Percentiles rank a stretch among this genome's conserved stretches.
Evolutionary conservation across 805 yeast species (phyloP).

Genomic region (Candida hungchunana): DNA sequence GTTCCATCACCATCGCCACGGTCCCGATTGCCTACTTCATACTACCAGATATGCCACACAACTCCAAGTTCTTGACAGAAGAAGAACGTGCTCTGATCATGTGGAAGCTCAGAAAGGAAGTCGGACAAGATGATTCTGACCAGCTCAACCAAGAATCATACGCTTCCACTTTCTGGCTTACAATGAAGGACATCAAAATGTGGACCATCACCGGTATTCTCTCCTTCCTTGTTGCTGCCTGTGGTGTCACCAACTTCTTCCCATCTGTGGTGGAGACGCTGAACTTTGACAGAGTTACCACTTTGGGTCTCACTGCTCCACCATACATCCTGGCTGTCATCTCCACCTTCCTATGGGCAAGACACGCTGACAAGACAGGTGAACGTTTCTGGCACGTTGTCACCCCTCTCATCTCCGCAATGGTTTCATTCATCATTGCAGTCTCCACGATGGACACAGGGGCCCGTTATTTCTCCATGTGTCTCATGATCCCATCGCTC

Average conservation of each 20-base stretch:
- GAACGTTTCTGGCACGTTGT: conserved; percentile 50
- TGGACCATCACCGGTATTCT: conserved; percentile 43
- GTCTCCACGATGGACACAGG: conserved; percentile 49
- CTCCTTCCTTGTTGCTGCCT: conserved; percentile 47
- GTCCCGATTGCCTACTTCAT: conserved; percentile 6
- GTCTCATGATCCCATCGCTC: conserved; percentile 52
- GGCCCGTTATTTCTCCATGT: conserved; percentile 57
- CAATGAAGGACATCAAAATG: conserved; percentile 39
- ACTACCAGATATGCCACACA: conserved; percentile 22
- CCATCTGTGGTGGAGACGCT: conserved; percentile 57
- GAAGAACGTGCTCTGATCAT: conserved; percentile 15
- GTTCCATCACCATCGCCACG: conserved; percentile 14
- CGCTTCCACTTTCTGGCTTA: conserved; percentile 33
- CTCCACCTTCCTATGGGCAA: conserved; percentile 47
- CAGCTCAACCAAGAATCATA: conserved; percentile 27
- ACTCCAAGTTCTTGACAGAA: conserved; percentile 15
- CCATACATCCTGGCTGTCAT: conserved; percentile 51
- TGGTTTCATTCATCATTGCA: conserved; percentile 44
- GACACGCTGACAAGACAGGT: conserved; percentile 52
- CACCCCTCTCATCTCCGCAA: conserved; percentile 37
- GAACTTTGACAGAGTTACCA: conserved; percentile 44
- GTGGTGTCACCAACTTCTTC: conserved; percentile 58
- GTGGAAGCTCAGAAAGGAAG: conserved; percentile 22
- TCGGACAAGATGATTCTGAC: conserved; percentile 28
- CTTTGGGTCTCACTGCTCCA: conserved; percentile 56